A percentile compares a stretch with the other conserved stretches of the same genome.
Evolutionary conservation across 2,329 filamentous ascomycete genomes (phyloP).

Genomic region (Graphilbum sp.): DNA sequence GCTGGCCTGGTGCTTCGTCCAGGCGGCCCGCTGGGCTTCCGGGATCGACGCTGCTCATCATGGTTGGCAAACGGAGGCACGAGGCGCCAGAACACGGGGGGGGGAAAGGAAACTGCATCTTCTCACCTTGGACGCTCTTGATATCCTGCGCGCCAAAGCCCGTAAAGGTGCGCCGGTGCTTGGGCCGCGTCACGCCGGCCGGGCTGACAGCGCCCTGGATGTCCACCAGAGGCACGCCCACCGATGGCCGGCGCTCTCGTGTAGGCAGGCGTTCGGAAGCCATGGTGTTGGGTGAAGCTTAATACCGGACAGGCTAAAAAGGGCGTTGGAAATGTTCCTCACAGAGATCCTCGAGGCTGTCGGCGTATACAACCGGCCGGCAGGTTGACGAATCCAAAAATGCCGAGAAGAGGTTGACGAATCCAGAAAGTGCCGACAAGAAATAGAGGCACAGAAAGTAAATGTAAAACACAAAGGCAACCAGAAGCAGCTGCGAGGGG

Average conservation of each 20-base stretch:
- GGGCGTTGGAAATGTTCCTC: too few species aligned
- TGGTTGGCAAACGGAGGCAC: constrained; percentile 26
- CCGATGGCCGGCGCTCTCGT: constrained; percentile 68
- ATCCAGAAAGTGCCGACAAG: not conserved
- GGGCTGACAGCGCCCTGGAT: constrained; percentile 77
- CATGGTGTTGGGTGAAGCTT: constrained; percentile 5
- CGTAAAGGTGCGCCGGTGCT: constrained; percentile 94
- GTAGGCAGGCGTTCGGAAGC: constrained; percentile 22
- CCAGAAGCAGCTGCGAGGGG: not conserved
- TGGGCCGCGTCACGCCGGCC: constrained; percentile 69
- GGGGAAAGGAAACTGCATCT: too few species aligned
- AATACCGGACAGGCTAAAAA: not conserved
- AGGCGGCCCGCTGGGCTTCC: constrained; percentile 72
- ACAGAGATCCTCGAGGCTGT: too few species aligned
- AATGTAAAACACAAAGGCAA: not conserved
- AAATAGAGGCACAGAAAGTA: not conserved
- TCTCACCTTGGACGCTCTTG: constrained; percentile 77
- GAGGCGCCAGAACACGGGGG: not conserved
- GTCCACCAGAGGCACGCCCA: constrained; percentile 68
- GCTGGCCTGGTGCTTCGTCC: constrained; percentile 44
- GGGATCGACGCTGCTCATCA: constrained; percentile 68
- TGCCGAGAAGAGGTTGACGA: constrained; percentile 1
- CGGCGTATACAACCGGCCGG: too few species aligned
- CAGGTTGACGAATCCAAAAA: too few species aligned
- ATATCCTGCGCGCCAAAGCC: constrained; percentile 85